Percentiles rank a stretch among this genome's conserved stretches.
Evolutionary conservation across 805 yeast species (phyloP).

Genomic region (Pichia occidentalis): DNA sequence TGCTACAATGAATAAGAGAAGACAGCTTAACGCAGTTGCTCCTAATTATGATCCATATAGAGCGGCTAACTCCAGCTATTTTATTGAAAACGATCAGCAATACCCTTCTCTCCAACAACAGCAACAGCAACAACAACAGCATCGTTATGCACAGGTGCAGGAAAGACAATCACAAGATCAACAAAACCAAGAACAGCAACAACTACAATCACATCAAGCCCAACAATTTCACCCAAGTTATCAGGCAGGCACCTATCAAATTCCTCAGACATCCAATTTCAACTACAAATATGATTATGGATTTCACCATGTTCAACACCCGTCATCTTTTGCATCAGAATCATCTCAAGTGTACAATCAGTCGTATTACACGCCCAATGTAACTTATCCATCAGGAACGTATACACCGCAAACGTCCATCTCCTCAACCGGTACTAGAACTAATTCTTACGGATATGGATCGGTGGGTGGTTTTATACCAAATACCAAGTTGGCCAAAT

Average conservation of each 20-base stretch:
- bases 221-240: no score
- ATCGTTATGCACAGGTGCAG: conserved; percentile 10
- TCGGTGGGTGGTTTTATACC: neutral
- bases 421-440: neutral
- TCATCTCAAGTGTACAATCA: conserved; percentile 5
- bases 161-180: conserved; percentile 10
- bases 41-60: conserved; percentile 2
- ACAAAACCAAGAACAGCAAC: conserved; percentile 11
- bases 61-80: neutral
- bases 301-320: no score
- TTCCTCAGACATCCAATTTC: conserved; percentile 22
- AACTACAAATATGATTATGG: no score
- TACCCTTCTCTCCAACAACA: conserved; percentile 10
- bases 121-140: conserved; percentile 16
- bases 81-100: neutral
- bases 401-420: neutral
- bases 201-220: neutral
- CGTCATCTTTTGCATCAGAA: no score
- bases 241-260: no score
- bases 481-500: no score
- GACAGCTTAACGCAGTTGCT: conserved; percentile 8
- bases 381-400: neutral
- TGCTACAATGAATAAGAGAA: conserved; percentile 5
- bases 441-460: conserved; percentile 1
- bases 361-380: neutral